These are phyloP conservation scores for Lactifluus subvellereus DNA, from an alignment of 768 basidiomycete genomes.

Conservation along the genomic window DNA sequence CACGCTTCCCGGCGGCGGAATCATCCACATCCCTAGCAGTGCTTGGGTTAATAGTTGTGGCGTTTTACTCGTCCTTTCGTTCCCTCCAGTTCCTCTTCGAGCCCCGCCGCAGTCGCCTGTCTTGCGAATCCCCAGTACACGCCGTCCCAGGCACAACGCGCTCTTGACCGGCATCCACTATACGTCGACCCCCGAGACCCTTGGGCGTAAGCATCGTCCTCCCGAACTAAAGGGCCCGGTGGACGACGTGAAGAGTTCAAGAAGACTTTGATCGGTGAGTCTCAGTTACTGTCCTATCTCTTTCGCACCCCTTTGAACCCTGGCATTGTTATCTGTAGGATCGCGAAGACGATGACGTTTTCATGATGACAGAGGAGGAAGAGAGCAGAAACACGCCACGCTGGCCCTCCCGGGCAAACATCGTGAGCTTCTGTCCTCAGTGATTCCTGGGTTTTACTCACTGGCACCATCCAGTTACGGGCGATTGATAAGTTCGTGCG, in stretches of 20 bases:
- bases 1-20: no score
- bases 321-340: background rate
- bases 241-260: constrained; percentile 12
- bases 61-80: no score
- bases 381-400: background rate
- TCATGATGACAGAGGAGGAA: constrained; percentile 22
- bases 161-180: constrained; percentile 12
- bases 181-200: background rate
- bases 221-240: constrained; percentile 5
- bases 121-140: background rate
- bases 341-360: constrained; percentile 13
- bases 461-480: constrained; percentile 9
- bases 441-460: background rate
- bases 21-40: no score
- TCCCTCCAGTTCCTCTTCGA: background rate
- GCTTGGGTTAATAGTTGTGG: no score
- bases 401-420: constrained; percentile 18
- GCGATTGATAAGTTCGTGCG: constrained; percentile 20
- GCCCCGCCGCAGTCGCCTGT: background rate
- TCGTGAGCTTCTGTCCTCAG: constrained; percentile 8
- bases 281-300: background rate
- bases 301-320: background rate
- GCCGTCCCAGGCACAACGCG: background rate
- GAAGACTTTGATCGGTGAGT: constrained; percentile 11
- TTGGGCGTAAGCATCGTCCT: no score